Evolutionary conservation across 805 yeast genomes (phyloP).

Genomic region (Cyberlindnera veronae): DNA sequence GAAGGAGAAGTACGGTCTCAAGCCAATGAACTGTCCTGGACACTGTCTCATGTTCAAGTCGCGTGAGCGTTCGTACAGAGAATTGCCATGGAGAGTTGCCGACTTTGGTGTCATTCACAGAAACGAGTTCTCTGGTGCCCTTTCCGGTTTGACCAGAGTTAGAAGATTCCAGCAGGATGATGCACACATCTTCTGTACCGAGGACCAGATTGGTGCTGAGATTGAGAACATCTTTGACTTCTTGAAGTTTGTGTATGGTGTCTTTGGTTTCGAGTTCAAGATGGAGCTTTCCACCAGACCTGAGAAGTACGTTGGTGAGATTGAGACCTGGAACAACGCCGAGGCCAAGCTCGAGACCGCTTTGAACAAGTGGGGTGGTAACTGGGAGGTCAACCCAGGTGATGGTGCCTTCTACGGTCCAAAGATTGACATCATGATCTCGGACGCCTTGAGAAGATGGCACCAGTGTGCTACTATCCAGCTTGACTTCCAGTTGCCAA

Average conservation of each 20-base stretch:
- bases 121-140: conserved; percentile 94
- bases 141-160: conserved; percentile 92
- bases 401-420: conserved; percentile 98
- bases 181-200: conserved; percentile 95
- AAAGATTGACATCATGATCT: conserved; percentile 93
- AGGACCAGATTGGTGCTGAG: conserved; percentile 85
- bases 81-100: conserved; percentile 98
- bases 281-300: conserved; percentile 98
- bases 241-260: conserved; percentile 80
- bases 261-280: conserved; percentile 91
- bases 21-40: conserved; percentile 92
- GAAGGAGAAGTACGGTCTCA: conserved; percentile 90
- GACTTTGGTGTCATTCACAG: conserved; percentile 97
- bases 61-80: conserved; percentile 93
- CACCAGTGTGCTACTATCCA: conserved; percentile 99
- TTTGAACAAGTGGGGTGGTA: conserved; percentile 78
- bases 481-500: conserved; percentile 96
- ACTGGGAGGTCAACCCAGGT: conserved; percentile 94
- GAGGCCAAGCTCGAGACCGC: conserved; percentile 82
- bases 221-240: conserved; percentile 83
- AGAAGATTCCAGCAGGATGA: conserved; percentile 99
- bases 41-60: conserved; percentile 91
- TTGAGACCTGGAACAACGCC: conserved; percentile 92
- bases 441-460: conserved; percentile 95
- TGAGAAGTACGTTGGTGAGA: conserved; percentile 90